A percentile compares a stretch with the other conserved stretches of the same genome.
These are phyloP conservation scores for Suhomyces sp. DNA, from an alignment of 805 yeast species.

Conservation along the genomic window DNA sequence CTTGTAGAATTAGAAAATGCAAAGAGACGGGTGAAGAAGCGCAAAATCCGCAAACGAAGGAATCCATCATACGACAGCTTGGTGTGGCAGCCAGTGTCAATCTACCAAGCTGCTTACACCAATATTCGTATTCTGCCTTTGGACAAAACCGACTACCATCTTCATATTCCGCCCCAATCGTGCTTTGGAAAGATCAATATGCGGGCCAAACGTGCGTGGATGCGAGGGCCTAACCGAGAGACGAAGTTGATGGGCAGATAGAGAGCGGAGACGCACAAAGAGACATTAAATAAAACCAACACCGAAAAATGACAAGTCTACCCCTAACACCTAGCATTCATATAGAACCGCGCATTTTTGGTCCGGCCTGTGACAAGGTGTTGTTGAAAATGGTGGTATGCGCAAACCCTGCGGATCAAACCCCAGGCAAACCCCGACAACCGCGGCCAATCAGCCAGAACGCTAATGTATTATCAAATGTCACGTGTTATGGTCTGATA, in stretches of 20 bases:
- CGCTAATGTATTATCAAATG: slow-evolving; percentile 8
- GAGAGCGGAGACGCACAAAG: background rate
- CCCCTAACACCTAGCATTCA: background rate
- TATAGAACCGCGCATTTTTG: too few relatives aligned
- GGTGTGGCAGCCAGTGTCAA: slow-evolving; percentile 31
- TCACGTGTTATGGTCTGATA: slow-evolving; percentile 16
- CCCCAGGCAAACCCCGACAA: background rate
- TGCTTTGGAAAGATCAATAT: slow-evolving; percentile 42
- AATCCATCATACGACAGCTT: slow-evolving; percentile 7
- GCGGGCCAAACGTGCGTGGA: slow-evolving; percentile 40
- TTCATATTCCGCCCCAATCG: slow-evolving; percentile 26
- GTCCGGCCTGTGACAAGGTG: background rate
- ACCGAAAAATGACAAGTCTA: too few relatives aligned
- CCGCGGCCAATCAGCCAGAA: background rate
- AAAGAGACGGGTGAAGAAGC: background rate
- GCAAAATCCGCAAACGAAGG: slow-evolving; percentile 3
- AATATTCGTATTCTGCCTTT: slow-evolving; percentile 26
- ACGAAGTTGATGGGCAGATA: background rate
- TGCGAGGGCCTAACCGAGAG: slow-evolving; percentile 18
- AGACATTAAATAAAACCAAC: background rate
- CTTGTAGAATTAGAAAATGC: background rate
- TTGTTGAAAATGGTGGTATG: background rate
- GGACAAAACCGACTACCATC: slow-evolving; percentile 28
- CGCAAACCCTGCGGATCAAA: background rate
- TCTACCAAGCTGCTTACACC: slow-evolving; percentile 31